Conservation (phyloP, 2,329 filamentous ascomycete genomes). For the Talaromyces marneffei region DNA sequence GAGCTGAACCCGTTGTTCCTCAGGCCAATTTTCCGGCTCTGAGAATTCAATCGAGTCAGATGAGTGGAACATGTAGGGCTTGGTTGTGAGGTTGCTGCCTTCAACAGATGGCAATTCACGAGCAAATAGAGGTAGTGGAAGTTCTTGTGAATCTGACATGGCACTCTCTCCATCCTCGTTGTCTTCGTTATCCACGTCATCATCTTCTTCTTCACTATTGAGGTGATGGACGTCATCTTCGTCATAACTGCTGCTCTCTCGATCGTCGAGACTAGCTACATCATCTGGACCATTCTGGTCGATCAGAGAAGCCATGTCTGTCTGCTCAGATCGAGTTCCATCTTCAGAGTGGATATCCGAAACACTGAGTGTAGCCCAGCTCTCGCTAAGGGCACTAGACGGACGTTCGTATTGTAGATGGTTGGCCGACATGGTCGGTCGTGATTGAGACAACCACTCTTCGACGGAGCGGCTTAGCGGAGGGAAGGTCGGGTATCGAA, state of each 20-base stretch:
- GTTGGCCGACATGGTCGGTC: conserved; percentile 36
- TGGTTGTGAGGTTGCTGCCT: conserved; percentile 33
- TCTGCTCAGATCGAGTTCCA: conserved; percentile 40
- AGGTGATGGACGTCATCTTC: conserved; percentile 35
- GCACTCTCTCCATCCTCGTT: conserved; percentile 30
- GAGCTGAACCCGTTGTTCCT: conserved; percentile 35
- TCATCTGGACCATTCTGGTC: conserved; percentile 40
- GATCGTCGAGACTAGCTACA: conserved; percentile 40
- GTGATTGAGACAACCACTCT: conserved; percentile 38
- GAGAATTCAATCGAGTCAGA: conserved; percentile 38
- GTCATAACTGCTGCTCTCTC: conserved; percentile 33
- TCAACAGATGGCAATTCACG: conserved; percentile 25
- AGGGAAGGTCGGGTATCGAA: conserved; percentile 39
- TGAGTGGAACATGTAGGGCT: conserved; percentile 27
- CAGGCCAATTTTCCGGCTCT: conserved; percentile 38
- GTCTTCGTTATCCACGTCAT: conserved; percentile 31
- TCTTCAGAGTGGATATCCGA: conserved; percentile 42
- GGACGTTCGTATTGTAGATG: conserved; percentile 24
- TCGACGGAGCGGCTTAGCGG: conserved; percentile 35
- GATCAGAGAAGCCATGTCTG: conserved; percentile 40
- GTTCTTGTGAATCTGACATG: conserved; percentile 26
- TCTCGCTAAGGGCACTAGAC: conserved; percentile 36
- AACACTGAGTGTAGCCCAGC: conserved; percentile 43
- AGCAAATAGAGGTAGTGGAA: conserved; percentile 26
- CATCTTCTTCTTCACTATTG: conserved; percentile 29